phyloP scores from a whole-genome alignment of 1,139 yeast genomes.

The Geotrichum phurueaensis region DNA sequence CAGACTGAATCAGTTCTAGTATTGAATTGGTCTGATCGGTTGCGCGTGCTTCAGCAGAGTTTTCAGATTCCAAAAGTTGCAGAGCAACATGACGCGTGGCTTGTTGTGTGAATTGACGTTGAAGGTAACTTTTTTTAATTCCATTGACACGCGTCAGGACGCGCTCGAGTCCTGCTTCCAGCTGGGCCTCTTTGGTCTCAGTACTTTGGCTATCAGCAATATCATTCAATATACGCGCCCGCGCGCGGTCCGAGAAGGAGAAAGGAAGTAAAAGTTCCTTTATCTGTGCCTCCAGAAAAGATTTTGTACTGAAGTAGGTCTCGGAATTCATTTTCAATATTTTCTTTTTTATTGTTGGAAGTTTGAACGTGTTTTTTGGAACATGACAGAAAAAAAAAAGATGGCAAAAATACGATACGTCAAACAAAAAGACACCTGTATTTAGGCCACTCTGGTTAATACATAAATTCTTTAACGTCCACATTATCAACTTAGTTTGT shows the following conservation, averaged over 20 bases:
- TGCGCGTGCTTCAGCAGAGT: slow-evolving; percentile 6
- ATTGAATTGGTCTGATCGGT: slow-evolving; percentile 4
- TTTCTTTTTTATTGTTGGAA: background rate
- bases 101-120: slow-evolving; percentile 10
- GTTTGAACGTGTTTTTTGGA: background rate
- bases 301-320: slow-evolving; percentile 3
- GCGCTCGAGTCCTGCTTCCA: slow-evolving; percentile 2
- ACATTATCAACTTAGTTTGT: background rate
- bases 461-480: background rate
- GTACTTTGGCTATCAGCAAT: background rate
- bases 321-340: slow-evolving; percentile 3
- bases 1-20: slow-evolving; percentile 8
- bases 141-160: slow-evolving; percentile 7
- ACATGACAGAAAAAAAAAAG: background rate
- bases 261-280: background rate
- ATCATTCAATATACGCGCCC: background rate
- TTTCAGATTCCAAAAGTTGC: slow-evolving; percentile 9
- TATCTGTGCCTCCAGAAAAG: slow-evolving; percentile 5
- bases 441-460: background rate
- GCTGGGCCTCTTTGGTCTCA: background rate
- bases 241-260: slow-evolving; percentile 2
- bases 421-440: background rate
- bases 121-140: slow-evolving; percentile 3
- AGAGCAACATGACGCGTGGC: slow-evolving; percentile 13
- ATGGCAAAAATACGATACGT: background rate